Conservation (phyloP, 495 filamentous ascomycete species). For the Terfezia boudieri region DNA sequence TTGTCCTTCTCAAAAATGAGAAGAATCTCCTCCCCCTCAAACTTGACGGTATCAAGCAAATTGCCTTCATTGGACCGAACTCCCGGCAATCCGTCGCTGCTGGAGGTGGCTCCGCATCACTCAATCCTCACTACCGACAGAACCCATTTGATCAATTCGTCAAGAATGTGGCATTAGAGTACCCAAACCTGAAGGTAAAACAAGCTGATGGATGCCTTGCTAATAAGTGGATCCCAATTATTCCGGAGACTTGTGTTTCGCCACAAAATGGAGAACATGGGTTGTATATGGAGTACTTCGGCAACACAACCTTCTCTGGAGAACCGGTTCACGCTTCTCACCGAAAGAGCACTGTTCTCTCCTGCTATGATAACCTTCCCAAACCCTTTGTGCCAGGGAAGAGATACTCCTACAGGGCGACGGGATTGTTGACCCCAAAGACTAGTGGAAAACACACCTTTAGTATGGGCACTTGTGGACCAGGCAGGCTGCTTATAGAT, state of each 20-base stretch:
- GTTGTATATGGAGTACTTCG: slow-evolving; percentile 19
- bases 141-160: slow-evolving; percentile 15
- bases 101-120: slow-evolving; percentile 18
- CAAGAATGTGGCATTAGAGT: slow-evolving; percentile 6
- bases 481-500: slow-evolving; percentile 41
- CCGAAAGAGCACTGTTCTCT: slow-evolving; percentile 17
- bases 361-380: slow-evolving; percentile 19
- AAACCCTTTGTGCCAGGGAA: slow-evolving; percentile 16
- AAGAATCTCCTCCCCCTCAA: slow-evolving; percentile 41
- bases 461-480: slow-evolving; percentile 44
- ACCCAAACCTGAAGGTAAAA: slow-evolving; percentile 12
- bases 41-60: slow-evolving; percentile 31
- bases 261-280: slow-evolving; percentile 17
- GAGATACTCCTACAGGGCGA: slow-evolving; percentile 18
- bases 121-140: slow-evolving; percentile 19
- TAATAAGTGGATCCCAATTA: slow-evolving; percentile 17
- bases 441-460: slow-evolving; percentile 33
- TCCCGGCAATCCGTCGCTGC: slow-evolving; percentile 23
- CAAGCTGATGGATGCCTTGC: slow-evolving; percentile 16
- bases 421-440: slow-evolving; percentile 16
- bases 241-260: slow-evolving; percentile 18
- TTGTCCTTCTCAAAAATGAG: slow-evolving; percentile 56
- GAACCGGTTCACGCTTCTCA: slow-evolving; percentile 10
- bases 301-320: slow-evolving; percentile 14
- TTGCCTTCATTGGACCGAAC: slow-evolving; percentile 51